Percentiles rank a stretch among this genome's conserved stretches.
Conservation (phyloP, 2,329 filamentous ascomycete species). For the Aspergillus sp. region DNA sequence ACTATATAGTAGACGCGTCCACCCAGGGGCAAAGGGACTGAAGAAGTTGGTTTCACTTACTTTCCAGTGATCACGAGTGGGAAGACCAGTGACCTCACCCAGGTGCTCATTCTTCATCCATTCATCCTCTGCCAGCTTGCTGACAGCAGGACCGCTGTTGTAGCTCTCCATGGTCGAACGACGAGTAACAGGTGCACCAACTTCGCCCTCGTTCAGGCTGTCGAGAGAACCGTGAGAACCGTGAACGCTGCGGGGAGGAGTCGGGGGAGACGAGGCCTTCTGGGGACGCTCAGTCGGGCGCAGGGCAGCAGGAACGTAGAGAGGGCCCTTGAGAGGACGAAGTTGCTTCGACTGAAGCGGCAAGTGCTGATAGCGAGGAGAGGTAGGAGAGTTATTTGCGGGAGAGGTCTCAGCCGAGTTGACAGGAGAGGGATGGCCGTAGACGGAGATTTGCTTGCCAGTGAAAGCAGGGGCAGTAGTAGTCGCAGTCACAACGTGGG, state of each 20-base stretch:
- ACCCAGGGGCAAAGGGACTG: background rate
- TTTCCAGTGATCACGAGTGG: slow-evolving; percentile 68
- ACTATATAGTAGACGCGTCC: slow-evolving; percentile 24
- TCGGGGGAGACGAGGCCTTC: slow-evolving; percentile 45
- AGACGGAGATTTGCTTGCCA: slow-evolving; percentile 38
- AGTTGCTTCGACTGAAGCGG: slow-evolving; percentile 57
- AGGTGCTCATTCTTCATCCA: slow-evolving; percentile 56
- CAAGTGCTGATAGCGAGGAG: slow-evolving; percentile 47
- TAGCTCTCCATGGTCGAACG: slow-evolving; percentile 46
- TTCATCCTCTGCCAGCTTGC: slow-evolving; percentile 54
- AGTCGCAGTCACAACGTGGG: slow-evolving; percentile 35
- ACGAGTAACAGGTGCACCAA: slow-evolving; percentile 38
- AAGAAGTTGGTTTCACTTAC: slow-evolving; percentile 41
- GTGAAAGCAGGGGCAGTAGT: slow-evolving; percentile 25
- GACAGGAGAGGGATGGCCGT: slow-evolving; percentile 47
- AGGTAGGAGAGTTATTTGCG: slow-evolving; percentile 56
- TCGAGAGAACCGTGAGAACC: slow-evolving; percentile 60
- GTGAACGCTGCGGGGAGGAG: slow-evolving; percentile 56
- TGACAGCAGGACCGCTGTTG: slow-evolving; percentile 39
- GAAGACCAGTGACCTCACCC: slow-evolving; percentile 59
- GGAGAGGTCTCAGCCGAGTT: slow-evolving; percentile 54
- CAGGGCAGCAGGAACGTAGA: slow-evolving; percentile 65
- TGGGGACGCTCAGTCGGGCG: slow-evolving; percentile 60
- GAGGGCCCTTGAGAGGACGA: slow-evolving; percentile 60
- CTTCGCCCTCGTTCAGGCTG: slow-evolving; percentile 42